Base-by-base conservation (phyloP, 2,329 filamentous ascomycete species). In the Penicillium oxalicum region DNA sequence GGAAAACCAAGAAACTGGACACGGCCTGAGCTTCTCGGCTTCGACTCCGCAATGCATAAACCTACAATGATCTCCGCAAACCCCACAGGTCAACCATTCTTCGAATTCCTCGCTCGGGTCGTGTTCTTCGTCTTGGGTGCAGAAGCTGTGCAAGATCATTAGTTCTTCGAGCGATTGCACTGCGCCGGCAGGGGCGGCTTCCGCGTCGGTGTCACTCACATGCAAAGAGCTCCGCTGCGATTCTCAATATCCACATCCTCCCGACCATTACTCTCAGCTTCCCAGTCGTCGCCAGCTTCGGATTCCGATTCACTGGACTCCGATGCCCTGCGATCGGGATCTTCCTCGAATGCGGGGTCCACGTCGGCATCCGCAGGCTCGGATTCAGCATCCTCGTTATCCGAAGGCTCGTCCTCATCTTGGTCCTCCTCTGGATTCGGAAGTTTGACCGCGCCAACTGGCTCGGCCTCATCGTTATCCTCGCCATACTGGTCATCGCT, bases 51-150 rank as follows among this genome's bases (percentile, higher is more conserved):
- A 53, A 57, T 29, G 53, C 51, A 47, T 53, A 27, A 27, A 81
- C 87, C 70, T 76, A 95, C 90, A 84, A 70, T 89, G 87, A 64
- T 91, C 87, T 56, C 84, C 84, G 70, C 91, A 97, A 55, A 82
- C 77, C 51, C 75, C 76, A 69, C 91, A 96, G 45, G 83, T 74
- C 51, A 96, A 74, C 66, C 86, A 89, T 50, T 84, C 77, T 67
- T 93, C 89, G 61, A 85, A 93, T 55, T 91, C 87, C 56, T 88
- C 86, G 55, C 80, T 83, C 1, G 88, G 87, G 59, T 91, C 88
- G 54, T 91, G 78, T 47, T 93, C 87, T 70, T 94, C 88, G 56
- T 87, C 84, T 65, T 88, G 79, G 48, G 83, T 83, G 71, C 91
- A 96, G 62, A 91, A 94, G 56, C 89, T 86, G 71, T 54, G 45